phyloP scores from a whole-genome alignment of 441 rosid species.

The Euphorbia schlechtendalii region DNA sequence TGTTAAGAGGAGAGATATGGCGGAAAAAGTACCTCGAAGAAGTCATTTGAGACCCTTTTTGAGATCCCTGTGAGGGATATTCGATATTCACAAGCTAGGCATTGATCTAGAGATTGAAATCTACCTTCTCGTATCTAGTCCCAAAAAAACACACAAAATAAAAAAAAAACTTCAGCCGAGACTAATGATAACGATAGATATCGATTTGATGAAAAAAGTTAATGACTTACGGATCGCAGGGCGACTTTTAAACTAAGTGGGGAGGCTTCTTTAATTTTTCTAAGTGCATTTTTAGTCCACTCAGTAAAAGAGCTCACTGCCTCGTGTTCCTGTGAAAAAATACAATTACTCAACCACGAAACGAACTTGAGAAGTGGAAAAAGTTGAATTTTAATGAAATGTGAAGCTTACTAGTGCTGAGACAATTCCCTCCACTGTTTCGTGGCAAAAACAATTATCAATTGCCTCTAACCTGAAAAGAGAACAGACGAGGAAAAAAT shows the following conservation, averaged over 20 bases:
- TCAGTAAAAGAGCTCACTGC: slow-evolving; percentile 40
- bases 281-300: slow-evolving; percentile 50
- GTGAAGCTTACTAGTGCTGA: slow-evolving; percentile 55
- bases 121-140: slow-evolving; percentile 72
- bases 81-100: slow-evolving; percentile 76
- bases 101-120: slow-evolving; percentile 77
- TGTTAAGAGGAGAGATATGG: slow-evolving; percentile 4
- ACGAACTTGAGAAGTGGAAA: background rate
- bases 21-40: slow-evolving; percentile 46
- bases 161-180: slow-evolving; percentile 12
- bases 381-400: background rate
- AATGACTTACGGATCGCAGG: slow-evolving; percentile 57
- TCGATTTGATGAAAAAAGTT: background rate
- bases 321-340: slow-evolving; percentile 48
- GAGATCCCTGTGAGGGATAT: slow-evolving; percentile 53
- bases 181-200: background rate
- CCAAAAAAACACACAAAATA: background rate
- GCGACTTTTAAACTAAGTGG: slow-evolving; percentile 86
- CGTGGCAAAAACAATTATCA: slow-evolving; percentile 76
- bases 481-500: background rate
- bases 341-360: background rate
- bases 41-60: slow-evolving; percentile 50
- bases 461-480: slow-evolving; percentile 61
- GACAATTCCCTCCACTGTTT: slow-evolving; percentile 77
- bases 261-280: slow-evolving; percentile 67